Percentiles rank a stretch among this genome's conserved stretches.
Evolutionary conservation across 2,329 filamentous ascomycete genomes (phyloP).

Genomic region (Ilyonectria sp.): DNA sequence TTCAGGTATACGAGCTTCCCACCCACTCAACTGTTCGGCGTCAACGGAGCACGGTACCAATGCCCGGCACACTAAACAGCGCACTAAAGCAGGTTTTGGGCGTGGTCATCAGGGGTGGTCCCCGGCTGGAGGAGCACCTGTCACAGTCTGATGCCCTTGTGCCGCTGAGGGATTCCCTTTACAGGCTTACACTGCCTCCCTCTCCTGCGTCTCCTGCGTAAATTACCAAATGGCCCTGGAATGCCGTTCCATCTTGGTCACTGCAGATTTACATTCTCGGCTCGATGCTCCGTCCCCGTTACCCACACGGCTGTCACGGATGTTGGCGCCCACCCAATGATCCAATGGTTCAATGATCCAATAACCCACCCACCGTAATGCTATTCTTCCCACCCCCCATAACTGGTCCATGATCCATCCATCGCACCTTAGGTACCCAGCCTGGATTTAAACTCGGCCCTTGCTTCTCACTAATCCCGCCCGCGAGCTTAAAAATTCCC

Average conservation of each 20-base stretch:
- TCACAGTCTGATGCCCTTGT: constrained; percentile 1
- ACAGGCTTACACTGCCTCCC: too few species aligned
- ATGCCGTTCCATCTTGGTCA: not conserved
- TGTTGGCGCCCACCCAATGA: not conserved
- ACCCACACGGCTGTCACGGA: constrained; percentile 15
- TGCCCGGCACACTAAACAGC: constrained; percentile 13
- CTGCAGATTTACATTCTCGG: not conserved
- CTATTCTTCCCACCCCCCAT: not conserved
- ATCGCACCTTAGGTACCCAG: constrained; percentile 7
- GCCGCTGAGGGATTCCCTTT: too few species aligned
- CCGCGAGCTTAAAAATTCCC: constrained; percentile 24
- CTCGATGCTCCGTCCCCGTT: not conserved
- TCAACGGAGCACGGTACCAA: constrained; percentile 3
- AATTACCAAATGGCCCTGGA: not conserved
- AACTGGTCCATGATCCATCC: not conserved
- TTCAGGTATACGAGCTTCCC: constrained; percentile 28
- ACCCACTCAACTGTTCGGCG: constrained; percentile 5
- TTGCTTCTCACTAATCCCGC: constrained; percentile 13
- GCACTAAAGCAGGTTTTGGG: constrained; percentile 7
- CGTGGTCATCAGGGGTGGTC: constrained; percentile 16
- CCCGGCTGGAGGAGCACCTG: not conserved
- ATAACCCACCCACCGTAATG: constrained; percentile 1
- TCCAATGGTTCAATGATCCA: not conserved
- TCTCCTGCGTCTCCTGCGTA: too few species aligned
- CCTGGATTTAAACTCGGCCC: constrained; percentile 24